Conservation (phyloP, 208 protist genomes). For the Lotmaria passim region DNA sequence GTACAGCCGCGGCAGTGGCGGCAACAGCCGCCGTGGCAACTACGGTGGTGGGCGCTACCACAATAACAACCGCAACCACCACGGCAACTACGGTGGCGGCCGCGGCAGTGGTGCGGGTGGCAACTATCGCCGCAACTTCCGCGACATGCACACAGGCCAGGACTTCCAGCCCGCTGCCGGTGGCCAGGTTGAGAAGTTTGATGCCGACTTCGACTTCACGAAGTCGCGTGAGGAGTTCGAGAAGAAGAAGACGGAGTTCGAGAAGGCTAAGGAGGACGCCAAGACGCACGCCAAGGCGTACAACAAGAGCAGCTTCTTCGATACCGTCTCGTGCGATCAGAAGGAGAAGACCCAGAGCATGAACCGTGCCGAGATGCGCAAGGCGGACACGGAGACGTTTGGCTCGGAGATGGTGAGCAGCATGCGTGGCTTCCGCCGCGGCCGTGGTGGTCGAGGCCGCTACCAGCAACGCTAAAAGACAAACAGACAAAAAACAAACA, state of each 20-base stretch:
- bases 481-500: too few relatives aligned
- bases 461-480: constrained; percentile 60
- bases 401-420: constrained; percentile 84
- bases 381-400: constrained; percentile 87
- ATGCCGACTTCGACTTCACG: constrained; percentile 91
- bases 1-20: constrained; percentile 37
- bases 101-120: constrained; percentile 41
- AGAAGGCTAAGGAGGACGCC: constrained; percentile 88
- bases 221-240: constrained; percentile 89
- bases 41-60: constrained; percentile 34
- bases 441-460: constrained; percentile 67
- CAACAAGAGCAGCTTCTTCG: constrained; percentile 88
- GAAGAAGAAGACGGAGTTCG: constrained; percentile 90
- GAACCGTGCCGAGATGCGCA: constrained; percentile 83
- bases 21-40: constrained; percentile 42
- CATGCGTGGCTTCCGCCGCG: constrained; percentile 76
- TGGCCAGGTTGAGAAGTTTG: constrained; percentile 80
- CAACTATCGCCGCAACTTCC: constrained; percentile 56
- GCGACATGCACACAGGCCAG: constrained; percentile 82
- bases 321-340: constrained; percentile 84
- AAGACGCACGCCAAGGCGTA: constrained; percentile 79
- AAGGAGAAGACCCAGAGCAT: constrained; percentile 60
- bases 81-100: constrained; percentile 45
- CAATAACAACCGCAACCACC: constrained; percentile 29
- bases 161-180: constrained; percentile 74